These are phyloP conservation scores for Globisporangium spiculum DNA, from an alignment of 352 stramenopile species.

Conservation along the genomic window DNA sequence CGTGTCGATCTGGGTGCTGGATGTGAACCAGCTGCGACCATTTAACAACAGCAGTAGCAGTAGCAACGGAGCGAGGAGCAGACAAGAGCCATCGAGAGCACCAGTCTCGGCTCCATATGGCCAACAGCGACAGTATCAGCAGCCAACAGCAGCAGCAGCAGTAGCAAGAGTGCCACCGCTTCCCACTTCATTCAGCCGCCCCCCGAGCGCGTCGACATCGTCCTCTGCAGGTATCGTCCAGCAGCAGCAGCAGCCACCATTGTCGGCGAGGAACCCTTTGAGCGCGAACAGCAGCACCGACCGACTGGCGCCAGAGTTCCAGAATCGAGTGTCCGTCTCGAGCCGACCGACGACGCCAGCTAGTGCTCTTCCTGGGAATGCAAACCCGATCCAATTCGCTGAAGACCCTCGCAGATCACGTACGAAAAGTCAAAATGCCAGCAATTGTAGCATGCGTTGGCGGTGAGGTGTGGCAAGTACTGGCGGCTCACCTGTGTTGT, in stretches of 20 bases:
- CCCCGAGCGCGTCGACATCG: neutral
- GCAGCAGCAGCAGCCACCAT: conserved; percentile 6
- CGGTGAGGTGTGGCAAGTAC: neutral
- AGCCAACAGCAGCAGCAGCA: conserved; percentile 4
- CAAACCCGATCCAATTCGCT: conserved; percentile 1
- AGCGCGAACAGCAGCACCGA: conserved; percentile 11
- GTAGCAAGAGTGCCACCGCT: neutral
- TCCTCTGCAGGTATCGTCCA: neutral
- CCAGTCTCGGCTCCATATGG: conserved; percentile 20
- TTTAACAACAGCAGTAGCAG: conserved; percentile 38
- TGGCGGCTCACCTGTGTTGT: neutral
- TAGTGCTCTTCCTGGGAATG: neutral
- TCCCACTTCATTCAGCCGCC: neutral
- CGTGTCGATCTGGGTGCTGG: conserved; percentile 76
- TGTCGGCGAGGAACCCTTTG: neutral
- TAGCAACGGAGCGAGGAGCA: conserved; percentile 10
- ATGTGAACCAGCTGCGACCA: conserved; percentile 66
- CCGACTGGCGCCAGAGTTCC: conserved; percentile 14
- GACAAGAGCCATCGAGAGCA: conserved; percentile 10
- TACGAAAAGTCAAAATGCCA: neutral
- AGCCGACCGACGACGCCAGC: conserved; percentile 30
- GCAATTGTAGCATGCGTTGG: neutral
- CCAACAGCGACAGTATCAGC: conserved; percentile 5
- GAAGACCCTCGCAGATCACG: conserved; percentile 23
- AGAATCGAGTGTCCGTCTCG: conserved; percentile 16